These are phyloP conservation scores for Capsicum pubescens DNA, from an alignment of 257 asterid species.

Conservation along the genomic window DNA sequence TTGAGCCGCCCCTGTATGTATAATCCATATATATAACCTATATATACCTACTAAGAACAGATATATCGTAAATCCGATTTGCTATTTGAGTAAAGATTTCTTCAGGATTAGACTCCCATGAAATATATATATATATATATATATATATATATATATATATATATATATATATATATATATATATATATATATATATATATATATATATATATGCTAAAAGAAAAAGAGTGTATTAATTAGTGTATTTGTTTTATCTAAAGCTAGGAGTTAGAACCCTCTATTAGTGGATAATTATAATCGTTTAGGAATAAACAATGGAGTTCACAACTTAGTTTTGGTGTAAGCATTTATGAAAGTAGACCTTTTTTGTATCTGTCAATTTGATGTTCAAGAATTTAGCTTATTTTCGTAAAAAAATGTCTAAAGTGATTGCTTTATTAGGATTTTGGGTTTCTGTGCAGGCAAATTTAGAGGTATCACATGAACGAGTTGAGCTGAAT, in stretches of 20 bases:
- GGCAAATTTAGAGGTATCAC: background rate
- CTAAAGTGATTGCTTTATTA: background rate
- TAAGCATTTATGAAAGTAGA: background rate
- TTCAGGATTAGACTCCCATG: too few relatives aligned
- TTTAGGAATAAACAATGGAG: background rate
- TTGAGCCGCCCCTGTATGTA: too few relatives aligned
- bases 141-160: too few relatives aligned
- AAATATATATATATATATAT: too few relatives aligned
- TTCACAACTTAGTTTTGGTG: background rate
- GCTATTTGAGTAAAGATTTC: too few relatives aligned
- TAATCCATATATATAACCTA: background rate
- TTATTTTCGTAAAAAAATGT: background rate
- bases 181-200: too few relatives aligned
- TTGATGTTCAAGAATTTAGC: background rate
- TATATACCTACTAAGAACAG: background rate
- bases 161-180: too few relatives aligned
- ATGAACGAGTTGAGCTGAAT: too few relatives aligned
- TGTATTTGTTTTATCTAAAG: background rate
- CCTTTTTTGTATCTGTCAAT: background rate
- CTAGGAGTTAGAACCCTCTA: background rate
- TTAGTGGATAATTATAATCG: too few relatives aligned
- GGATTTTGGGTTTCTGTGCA: background rate
- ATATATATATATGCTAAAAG: too few relatives aligned
- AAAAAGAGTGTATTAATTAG: too few relatives aligned
- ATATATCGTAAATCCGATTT: too few relatives aligned